Percentiles rank a stretch among this genome's conserved stretches.
These are phyloP conservation scores for Hansenula lynferdii DNA, from an alignment of 1,139 yeast genomes.

Conservation along the genomic window DNA sequence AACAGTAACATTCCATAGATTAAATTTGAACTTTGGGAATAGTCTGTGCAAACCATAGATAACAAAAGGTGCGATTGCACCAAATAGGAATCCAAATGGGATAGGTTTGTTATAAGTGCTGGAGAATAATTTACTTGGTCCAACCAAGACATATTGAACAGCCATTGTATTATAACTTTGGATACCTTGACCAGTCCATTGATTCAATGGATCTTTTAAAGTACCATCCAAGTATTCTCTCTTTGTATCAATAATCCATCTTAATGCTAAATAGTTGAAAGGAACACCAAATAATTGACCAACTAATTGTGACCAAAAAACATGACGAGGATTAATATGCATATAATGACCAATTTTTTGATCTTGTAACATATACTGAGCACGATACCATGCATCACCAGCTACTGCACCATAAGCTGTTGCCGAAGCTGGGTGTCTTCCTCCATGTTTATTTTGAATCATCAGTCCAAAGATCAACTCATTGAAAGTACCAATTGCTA, in stretches of 20 bases:
- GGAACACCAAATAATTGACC: conserved; percentile 50
- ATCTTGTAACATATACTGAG: conserved; percentile 44
- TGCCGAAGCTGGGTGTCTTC: conserved; percentile 43
- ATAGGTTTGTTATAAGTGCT: conserved; percentile 31
- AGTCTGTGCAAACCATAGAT: conserved; percentile 29
- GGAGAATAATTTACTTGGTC: conserved; percentile 38
- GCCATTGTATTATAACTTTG: conserved; percentile 41
- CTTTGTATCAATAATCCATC: conserved; percentile 41
- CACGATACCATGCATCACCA: conserved; percentile 51
- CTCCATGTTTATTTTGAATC: conserved; percentile 27
- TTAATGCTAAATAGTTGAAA: conserved; percentile 39
- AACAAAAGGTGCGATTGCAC: conserved; percentile 33
- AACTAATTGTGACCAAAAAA: conserved; percentile 43
- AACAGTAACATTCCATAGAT: conserved; percentile 44
- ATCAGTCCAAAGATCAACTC: conserved; percentile 44
- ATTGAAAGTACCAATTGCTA: conserved; percentile 48
- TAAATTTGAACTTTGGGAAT: conserved; percentile 24
- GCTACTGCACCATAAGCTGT: conserved; percentile 45
- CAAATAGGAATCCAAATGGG: conserved; percentile 41
- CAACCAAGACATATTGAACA: conserved; percentile 44
- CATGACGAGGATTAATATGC: conserved; percentile 41
- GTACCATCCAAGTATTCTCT: conserved; percentile 35
- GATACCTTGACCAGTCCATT: conserved; percentile 48
- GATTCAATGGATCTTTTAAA: conserved; percentile 39
- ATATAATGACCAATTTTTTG: conserved; percentile 45